These are phyloP conservation scores for Ochromonas danica DNA, from an alignment of 108 stramenopile genomes.

Conservation along the genomic window DNA sequence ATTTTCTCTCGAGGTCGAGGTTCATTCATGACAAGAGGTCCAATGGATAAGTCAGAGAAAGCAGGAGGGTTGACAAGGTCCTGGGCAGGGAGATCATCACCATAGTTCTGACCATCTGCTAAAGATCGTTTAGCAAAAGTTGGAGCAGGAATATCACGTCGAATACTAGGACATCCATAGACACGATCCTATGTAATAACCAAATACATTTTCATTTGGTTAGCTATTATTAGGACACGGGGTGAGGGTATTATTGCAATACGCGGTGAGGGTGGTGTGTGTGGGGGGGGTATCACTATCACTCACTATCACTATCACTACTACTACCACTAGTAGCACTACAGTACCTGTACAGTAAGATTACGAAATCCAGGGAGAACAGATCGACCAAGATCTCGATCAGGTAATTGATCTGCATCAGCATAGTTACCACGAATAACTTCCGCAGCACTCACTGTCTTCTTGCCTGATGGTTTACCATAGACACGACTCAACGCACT, in stretches of 20 bases:
- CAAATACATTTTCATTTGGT: too few relatives aligned
- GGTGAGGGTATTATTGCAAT: too few relatives aligned
- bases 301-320: neutral
- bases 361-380: conserved; percentile 69
- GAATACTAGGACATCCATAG: conserved; percentile 65
- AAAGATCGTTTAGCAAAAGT: conserved; percentile 48
- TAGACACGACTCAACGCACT: neutral
- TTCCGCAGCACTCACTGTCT: conserved; percentile 41
- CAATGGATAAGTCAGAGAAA: conserved; percentile 32
- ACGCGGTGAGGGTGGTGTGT: too few relatives aligned
- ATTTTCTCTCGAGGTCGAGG: neutral
- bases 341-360: conserved; percentile 14
- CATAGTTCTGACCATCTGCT: conserved; percentile 71
- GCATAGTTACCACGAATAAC: conserved; percentile 58
- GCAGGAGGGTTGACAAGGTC: conserved; percentile 25
- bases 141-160: conserved; percentile 59
- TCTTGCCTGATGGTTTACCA: conserved; percentile 25
- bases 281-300: too few relatives aligned
- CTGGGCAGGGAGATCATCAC: conserved; percentile 56
- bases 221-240: too few relatives aligned
- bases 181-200: conserved; percentile 45
- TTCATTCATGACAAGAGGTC: conserved; percentile 10
- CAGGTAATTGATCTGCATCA: conserved; percentile 51
- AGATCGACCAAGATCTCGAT: conserved; percentile 62
- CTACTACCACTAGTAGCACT: too few relatives aligned